Conservation (phyloP, 306 rosid species). For the Citrullus colocynthis region DNA sequence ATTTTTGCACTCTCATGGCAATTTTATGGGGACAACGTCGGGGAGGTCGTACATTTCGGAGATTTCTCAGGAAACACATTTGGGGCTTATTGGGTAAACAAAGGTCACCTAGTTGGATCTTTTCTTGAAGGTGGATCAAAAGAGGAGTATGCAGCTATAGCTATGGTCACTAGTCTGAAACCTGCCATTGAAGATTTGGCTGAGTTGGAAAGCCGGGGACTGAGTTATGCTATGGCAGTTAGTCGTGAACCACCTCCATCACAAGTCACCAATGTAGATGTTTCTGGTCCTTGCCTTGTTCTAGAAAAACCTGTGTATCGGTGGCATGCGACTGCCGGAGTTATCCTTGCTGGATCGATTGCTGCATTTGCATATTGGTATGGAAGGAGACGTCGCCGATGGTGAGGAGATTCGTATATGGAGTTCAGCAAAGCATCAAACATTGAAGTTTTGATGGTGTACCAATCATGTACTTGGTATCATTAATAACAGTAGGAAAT, state of each 20-base stretch:
- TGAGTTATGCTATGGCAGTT: slow-evolving; percentile 49
- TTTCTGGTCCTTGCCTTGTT: slow-evolving; percentile 23
- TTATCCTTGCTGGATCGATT: slow-evolving; percentile 65
- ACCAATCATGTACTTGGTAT: slow-evolving; percentile 17
- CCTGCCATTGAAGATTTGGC: slow-evolving; percentile 60
- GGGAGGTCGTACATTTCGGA: slow-evolving; percentile 78
- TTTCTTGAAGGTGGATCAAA: slow-evolving; percentile 74
- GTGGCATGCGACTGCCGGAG: slow-evolving; percentile 85
- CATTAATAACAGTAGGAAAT: slow-evolving; percentile 23
- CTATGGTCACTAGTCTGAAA: slow-evolving; percentile 56
- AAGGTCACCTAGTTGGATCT: slow-evolving; percentile 69
- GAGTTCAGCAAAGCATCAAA: not conserved
- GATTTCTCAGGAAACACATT: slow-evolving; percentile 63
- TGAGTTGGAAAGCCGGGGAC: slow-evolving; percentile 75
- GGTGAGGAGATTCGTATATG: slow-evolving; percentile 35
- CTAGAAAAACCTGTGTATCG: slow-evolving; percentile 53
- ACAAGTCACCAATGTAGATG: slow-evolving; percentile 11
- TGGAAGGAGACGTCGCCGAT: slow-evolving; percentile 75
- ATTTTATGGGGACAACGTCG: slow-evolving; percentile 72
- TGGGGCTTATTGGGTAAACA: slow-evolving; percentile 88
- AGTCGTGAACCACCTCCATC: slow-evolving; percentile 36
- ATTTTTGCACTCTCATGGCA: slow-evolving; percentile 93
- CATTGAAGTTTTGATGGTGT: not conserved
- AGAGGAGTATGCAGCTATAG: slow-evolving; percentile 60
- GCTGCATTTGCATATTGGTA: slow-evolving; percentile 80